These are phyloP conservation scores for Talaromyces proteolyticus DNA, from an alignment of 495 filamentous ascomycete species.

Conservation along the genomic window DNA sequence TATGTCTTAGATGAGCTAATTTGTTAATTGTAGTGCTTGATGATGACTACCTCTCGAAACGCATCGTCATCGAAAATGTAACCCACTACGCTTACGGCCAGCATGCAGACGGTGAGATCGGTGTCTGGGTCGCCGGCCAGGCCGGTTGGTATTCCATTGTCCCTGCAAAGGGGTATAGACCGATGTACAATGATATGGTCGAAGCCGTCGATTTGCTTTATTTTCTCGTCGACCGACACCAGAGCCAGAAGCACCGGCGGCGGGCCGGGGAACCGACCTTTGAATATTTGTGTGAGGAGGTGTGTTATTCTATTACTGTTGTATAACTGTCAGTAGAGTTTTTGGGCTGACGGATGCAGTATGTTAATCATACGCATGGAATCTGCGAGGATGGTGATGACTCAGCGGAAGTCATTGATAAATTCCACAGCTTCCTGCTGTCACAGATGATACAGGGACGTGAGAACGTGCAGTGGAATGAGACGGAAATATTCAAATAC, in stretches of 20 bases:
- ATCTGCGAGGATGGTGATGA: conserved; percentile 40
- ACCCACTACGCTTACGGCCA: conserved; percentile 66
- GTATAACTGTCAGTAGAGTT: conserved; percentile 1
- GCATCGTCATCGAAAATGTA: conserved; percentile 60
- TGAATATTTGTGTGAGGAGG: conserved; percentile 38
- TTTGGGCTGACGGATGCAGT: conserved; percentile 16
- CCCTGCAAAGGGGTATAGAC: conserved; percentile 54
- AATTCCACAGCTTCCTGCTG: conserved; percentile 50
- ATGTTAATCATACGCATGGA: conserved; percentile 36
- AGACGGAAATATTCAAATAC: conserved; percentile 47
- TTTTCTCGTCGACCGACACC: conserved; percentile 50
- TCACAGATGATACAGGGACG: conserved; percentile 52
- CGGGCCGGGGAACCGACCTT: conserved; percentile 28
- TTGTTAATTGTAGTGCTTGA: conserved; percentile 34
- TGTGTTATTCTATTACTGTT: conserved; percentile 16
- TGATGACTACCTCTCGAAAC: conserved; percentile 38
- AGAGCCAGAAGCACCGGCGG: conserved; percentile 29
- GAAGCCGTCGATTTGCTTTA: conserved; percentile 69
- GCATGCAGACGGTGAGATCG: conserved; percentile 50
- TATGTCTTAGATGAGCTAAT: no score
- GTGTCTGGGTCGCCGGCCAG: conserved; percentile 69
- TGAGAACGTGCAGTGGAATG: conserved; percentile 49
- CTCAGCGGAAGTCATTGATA: conserved; percentile 44
- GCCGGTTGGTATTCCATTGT: conserved; percentile 76
- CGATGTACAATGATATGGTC: conserved; percentile 58